These are phyloP conservation scores for Aphanomyces cochlioides DNA, from an alignment of 352 stramenopile species.

Conservation along the genomic window DNA sequence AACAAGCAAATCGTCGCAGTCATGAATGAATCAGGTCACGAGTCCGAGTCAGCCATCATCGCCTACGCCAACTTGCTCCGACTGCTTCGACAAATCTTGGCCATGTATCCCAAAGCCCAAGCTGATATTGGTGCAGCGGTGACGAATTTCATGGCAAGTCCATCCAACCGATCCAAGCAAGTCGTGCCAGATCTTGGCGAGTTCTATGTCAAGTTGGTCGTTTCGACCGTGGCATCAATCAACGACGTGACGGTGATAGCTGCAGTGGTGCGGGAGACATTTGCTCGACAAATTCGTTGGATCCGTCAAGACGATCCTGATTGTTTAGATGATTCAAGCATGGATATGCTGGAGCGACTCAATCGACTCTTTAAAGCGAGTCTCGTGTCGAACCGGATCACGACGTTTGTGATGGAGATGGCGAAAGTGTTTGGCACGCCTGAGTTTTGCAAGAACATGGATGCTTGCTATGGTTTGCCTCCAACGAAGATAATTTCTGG, in stretches of 20 bases:
- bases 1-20: constrained; percentile 18
- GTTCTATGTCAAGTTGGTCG: constrained; percentile 20
- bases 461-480: constrained; percentile 1
- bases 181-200: constrained; percentile 19
- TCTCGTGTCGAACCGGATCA: constrained; percentile 11
- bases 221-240: constrained; percentile 10
- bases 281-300: constrained; percentile 24
- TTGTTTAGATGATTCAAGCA: background rate
- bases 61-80: constrained; percentile 26
- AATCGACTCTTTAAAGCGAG: background rate
- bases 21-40: constrained; percentile 13
- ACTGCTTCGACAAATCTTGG: background rate
- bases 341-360: background rate
- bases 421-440: constrained; percentile 5
- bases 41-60: constrained; percentile 21
- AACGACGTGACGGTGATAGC: background rate
- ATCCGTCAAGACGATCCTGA: constrained; percentile 18
- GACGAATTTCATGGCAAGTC: background rate
- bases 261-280: background rate
- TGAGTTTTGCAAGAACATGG: background rate
- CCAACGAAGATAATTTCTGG: background rate
- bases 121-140: background rate
- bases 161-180: constrained; percentile 3
- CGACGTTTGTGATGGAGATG: constrained; percentile 23
- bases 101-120: background rate